Evolutionary conservation across 306 rosid species (phyloP).

Genomic region (Castanea mollissima): DNA sequence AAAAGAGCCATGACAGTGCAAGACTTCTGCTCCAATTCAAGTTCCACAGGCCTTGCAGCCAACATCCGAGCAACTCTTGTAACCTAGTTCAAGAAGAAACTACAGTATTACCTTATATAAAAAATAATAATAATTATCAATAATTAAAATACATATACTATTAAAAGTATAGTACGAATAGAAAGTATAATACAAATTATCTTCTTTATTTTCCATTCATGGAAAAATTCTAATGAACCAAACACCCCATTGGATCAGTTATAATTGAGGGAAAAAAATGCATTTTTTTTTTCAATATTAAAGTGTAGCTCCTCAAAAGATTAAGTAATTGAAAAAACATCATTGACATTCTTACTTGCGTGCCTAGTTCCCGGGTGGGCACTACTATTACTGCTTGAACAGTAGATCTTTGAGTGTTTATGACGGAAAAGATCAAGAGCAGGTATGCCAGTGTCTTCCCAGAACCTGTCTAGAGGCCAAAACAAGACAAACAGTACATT

Average conservation of each 20-base stretch:
- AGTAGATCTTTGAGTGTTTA: slow-evolving; percentile 52
- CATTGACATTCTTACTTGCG: slow-evolving; percentile 62
- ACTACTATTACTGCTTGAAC: slow-evolving; percentile 87
- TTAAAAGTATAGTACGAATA: no score
- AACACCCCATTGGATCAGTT: no score
- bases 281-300: no score
- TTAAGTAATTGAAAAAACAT: not conserved
- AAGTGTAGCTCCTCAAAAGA: not conserved
- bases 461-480: slow-evolving; percentile 87
- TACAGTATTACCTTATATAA: not conserved
- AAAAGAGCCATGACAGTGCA: slow-evolving; percentile 87
- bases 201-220: no score
- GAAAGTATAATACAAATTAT: no score
- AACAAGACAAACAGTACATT: slow-evolving; percentile 17
- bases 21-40: slow-evolving; percentile 54
- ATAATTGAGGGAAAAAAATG: no score
- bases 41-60: slow-evolving; percentile 58
- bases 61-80: slow-evolving; percentile 83
- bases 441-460: slow-evolving; percentile 94
- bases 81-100: slow-evolving; percentile 42
- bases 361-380: slow-evolving; percentile 96
- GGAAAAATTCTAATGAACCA: no score
- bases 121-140: no score
- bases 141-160: no score
- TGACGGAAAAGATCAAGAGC: slow-evolving; percentile 59